Evolutionary conservation across 345 rosid genomes (phyloP).

Genomic region (Eucalyptus coolabah): DNA sequence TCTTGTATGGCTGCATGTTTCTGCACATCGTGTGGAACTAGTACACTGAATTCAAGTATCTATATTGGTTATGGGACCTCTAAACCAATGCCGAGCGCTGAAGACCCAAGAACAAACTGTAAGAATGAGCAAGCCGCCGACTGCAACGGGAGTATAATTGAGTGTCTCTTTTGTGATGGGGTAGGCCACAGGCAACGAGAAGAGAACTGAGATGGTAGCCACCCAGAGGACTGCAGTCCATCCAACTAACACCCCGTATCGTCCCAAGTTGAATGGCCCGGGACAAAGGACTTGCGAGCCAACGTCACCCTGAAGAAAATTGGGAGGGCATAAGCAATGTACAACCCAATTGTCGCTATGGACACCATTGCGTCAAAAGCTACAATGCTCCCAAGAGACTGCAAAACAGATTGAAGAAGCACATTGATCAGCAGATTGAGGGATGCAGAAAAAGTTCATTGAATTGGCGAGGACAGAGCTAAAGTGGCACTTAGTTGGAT

Average conservation of each 20-base stretch:
- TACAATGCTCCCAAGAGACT: slow-evolving; percentile 86
- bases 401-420: slow-evolving; percentile 4
- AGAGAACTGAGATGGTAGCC: slow-evolving; percentile 73
- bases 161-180: slow-evolving; percentile 73
- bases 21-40: not conserved
- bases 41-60: not conserved
- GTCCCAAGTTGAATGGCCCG: slow-evolving; percentile 79
- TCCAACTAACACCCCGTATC: slow-evolving; percentile 48
- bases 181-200: slow-evolving; percentile 86
- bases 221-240: slow-evolving; percentile 95
- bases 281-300: slow-evolving; percentile 57
- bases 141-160: slow-evolving; percentile 93
- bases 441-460: not conserved
- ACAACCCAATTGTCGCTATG: slow-evolving; percentile 87
- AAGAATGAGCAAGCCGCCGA: slow-evolving; percentile 53
- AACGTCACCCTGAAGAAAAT: slow-evolving; percentile 76
- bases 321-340: slow-evolving; percentile 91
- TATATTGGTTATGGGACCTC: slow-evolving; percentile 69
- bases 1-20: not conserved
- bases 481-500: not conserved
- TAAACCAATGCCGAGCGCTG: slow-evolving; percentile 76
- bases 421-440: not conserved
- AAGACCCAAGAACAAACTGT: slow-evolving; percentile 50
- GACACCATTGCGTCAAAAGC: slow-evolving; percentile 98
- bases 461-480: not conserved